Percentiles rank a stretch among this genome's conserved stretches.
Evolutionary conservation across 116 monocot species (phyloP).

Genomic region (Papilionanthe hybrid): DNA sequence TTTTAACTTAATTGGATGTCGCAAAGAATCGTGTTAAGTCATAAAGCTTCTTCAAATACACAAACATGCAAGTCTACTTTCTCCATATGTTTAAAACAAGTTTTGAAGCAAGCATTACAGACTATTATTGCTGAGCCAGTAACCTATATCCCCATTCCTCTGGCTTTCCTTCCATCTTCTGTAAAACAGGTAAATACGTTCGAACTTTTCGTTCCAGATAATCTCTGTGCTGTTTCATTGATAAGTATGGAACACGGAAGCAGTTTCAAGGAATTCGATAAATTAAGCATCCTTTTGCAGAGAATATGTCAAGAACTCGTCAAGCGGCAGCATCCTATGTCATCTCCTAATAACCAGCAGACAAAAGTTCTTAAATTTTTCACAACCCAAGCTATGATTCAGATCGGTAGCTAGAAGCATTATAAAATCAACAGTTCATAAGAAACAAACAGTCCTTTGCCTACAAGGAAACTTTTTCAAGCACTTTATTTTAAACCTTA

Average conservation of each 20-base stretch:
- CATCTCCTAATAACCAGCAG: neutral
- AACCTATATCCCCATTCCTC: constrained; percentile 1
- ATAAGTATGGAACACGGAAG: neutral
- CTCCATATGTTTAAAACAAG: neutral
- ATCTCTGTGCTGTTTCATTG: neutral
- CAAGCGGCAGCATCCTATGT: neutral
- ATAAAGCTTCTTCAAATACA: neutral
- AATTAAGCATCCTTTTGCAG: neutral
- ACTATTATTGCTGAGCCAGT: neutral
- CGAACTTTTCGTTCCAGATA: neutral
- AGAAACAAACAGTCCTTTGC: neutral
- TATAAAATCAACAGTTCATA: neutral
- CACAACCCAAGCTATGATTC: neutral
- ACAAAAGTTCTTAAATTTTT: neutral
- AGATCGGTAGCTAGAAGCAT: too few species aligned
- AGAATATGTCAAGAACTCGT: neutral
- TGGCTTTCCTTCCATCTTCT: neutral
- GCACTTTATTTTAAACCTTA: neutral
- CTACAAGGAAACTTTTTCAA: neutral
- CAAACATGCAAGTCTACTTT: neutral
- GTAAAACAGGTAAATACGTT: neutral
- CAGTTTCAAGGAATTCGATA: neutral
- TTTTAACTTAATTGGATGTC: neutral
- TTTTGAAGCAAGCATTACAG: neutral
- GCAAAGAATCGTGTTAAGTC: neutral